phyloP scores from a whole-genome alignment of 768 basidiomycete genomes.

The Hericium coralloides region DNA sequence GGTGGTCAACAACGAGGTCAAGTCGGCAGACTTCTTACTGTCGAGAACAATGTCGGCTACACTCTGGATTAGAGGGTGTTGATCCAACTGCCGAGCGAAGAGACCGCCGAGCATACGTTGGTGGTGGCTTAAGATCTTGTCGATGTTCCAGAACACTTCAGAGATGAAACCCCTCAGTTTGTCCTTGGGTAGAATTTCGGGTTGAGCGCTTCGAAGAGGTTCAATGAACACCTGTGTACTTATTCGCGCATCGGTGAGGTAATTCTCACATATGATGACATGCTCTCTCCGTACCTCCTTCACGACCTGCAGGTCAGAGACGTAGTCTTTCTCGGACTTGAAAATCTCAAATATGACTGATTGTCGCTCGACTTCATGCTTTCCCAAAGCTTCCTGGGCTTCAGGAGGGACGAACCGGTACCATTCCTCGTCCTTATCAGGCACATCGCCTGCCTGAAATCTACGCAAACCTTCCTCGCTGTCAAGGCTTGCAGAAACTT shows the following conservation, averaged over 20 bases:
- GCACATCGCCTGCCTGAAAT: conserved; percentile 60
- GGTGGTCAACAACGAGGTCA: neutral
- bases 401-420: conserved; percentile 65
- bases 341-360: conserved; percentile 85
- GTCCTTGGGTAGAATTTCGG: conserved; percentile 54
- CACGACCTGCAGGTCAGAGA: conserved; percentile 65
- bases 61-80: conserved; percentile 75
- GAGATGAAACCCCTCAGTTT: conserved; percentile 56
- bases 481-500: conserved; percentile 33
- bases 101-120: conserved; percentile 60
- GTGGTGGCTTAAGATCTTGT: conserved; percentile 59
- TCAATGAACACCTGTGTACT: conserved; percentile 58
- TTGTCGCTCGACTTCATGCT: conserved; percentile 77
- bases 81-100: conserved; percentile 75
- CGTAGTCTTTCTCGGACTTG: conserved; percentile 84
- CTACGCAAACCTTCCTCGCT: conserved; percentile 54
- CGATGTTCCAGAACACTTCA: conserved; percentile 81
- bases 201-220: conserved; percentile 48
- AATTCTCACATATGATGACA: neutral
- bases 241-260: neutral
- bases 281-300: conserved; percentile 41
- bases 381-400: conserved; percentile 60
- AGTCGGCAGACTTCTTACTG: conserved; percentile 33
- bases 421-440: conserved; percentile 78
- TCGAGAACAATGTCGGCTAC: conserved; percentile 83